Evolutionary conservation across 148 eudicot species (phyloP).

Genomic region (Vaccinium macrocarpon): DNA sequence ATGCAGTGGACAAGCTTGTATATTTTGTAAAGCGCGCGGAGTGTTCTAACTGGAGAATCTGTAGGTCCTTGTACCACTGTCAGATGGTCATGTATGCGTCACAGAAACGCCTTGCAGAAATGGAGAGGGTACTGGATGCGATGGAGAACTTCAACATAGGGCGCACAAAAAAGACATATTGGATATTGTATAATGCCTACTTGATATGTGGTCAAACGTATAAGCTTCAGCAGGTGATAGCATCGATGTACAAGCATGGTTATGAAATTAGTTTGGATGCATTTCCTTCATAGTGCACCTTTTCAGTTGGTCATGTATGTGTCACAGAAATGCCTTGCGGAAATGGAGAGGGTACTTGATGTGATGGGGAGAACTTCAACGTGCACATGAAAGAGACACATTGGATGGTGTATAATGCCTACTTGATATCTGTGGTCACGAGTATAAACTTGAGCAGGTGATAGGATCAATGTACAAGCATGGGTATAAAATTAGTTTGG

Average conservation of each 20-base stretch:
- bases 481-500: conserved; percentile 45
- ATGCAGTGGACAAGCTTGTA: conserved; percentile 68
- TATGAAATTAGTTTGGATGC: conserved; percentile 31
- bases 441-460: conserved; percentile 50
- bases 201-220: conserved; percentile 35
- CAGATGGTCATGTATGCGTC: conserved; percentile 69
- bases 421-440: conserved; percentile 38
- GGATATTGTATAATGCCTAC: conserved; percentile 57
- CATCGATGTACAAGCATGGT: conserved; percentile 70
- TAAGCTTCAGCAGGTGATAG: conserved; percentile 57
- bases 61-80: conserved; percentile 73
- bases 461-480: conserved; percentile 64
- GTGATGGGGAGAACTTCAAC: conserved; percentile 65
- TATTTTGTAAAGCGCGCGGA: conserved; percentile 63
- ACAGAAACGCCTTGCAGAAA: conserved; percentile 62
- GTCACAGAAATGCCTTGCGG: conserved; percentile 54
- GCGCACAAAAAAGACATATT: conserved; percentile 43
- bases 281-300: too few relatives aligned
- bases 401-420: conserved; percentile 52
- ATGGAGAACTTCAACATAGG: conserved; percentile 50
- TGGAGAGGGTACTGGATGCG: conserved; percentile 71
- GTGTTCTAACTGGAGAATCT: conserved; percentile 66
- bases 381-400: conserved; percentile 41
- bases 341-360: conserved; percentile 71
- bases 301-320: conserved; percentile 67